These are phyloP conservation scores for Plasmodium knowlesi DNA, from an alignment of 169 alveolate species.

Conservation along the genomic window DNA sequence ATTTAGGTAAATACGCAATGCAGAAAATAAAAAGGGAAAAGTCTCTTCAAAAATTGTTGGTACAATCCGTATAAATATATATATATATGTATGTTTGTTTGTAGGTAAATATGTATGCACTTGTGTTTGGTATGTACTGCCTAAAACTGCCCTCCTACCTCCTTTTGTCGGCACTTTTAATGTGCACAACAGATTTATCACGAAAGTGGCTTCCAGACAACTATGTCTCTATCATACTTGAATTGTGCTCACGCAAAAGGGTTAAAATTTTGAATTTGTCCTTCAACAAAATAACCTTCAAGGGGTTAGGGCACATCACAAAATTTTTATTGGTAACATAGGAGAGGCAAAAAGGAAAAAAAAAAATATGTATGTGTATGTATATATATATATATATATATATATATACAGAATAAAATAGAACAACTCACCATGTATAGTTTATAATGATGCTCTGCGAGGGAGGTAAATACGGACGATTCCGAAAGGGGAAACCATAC, in stretches of 20 bases:
- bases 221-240: conserved; percentile 35
- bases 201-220: conserved; percentile 75
- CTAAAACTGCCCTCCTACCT: background rate
- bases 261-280: conserved; percentile 60
- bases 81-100: conserved; percentile 1
- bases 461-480: background rate
- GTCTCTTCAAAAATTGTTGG: background rate
- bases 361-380: background rate
- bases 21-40: background rate
- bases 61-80: background rate
- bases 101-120: background rate
- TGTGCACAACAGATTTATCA: conserved; percentile 33
- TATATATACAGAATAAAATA: background rate
- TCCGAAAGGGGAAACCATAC: background rate
- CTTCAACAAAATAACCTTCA: conserved; percentile 67
- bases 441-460: background rate
- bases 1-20: conserved; percentile 35
- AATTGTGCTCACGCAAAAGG: conserved; percentile 58
- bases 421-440: background rate
- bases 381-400: background rate
- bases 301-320: conserved; percentile 2
- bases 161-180: background rate
- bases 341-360: background rate
- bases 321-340: conserved; percentile 21
- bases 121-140: background rate